These are phyloP conservation scores for Agrostemma githago DNA, from an alignment of 148 eudicot genomes.

Conservation along the genomic window DNA sequence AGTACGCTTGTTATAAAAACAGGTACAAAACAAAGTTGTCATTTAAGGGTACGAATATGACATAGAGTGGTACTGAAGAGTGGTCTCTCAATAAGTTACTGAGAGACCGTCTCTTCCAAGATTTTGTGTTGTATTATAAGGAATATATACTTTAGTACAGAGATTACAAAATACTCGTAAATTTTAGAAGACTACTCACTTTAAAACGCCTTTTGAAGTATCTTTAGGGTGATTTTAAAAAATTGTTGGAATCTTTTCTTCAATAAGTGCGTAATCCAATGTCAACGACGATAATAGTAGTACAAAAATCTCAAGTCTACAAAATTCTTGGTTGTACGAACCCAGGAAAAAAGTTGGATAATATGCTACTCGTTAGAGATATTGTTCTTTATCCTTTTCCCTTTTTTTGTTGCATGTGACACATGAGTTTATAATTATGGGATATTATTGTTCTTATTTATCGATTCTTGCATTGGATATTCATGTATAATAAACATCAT, in stretches of 20 bases:
- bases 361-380: slow-evolving; percentile 4
- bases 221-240: not conserved
- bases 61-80: too few relatives aligned
- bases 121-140: too few relatives aligned
- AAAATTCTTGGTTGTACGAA: not conserved
- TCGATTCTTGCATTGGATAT: slow-evolving; percentile 2
- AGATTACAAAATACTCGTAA: too few relatives aligned
- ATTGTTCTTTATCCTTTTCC: slow-evolving; percentile 6
- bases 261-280: not conserved
- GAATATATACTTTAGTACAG: too few relatives aligned
- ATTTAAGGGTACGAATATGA: too few relatives aligned
- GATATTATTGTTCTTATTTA: not conserved
- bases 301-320: not conserved
- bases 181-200: too few relatives aligned
- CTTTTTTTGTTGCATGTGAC: slow-evolving; percentile 11
- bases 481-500: not conserved
- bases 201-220: too few relatives aligned
- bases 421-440: not conserved
- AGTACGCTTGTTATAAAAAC: too few relatives aligned
- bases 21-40: too few relatives aligned
- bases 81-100: too few relatives aligned
- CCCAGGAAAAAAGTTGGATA: slow-evolving; percentile 21
- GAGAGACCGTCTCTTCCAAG: too few relatives aligned
- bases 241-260: not conserved
- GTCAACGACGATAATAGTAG: not conserved